Percentiles rank a stretch among this genome's conserved stretches.
Evolutionary conservation across 1,284 basidiomycete genomes (phyloP).

Genomic region (Neonothopanus nambi): DNA sequence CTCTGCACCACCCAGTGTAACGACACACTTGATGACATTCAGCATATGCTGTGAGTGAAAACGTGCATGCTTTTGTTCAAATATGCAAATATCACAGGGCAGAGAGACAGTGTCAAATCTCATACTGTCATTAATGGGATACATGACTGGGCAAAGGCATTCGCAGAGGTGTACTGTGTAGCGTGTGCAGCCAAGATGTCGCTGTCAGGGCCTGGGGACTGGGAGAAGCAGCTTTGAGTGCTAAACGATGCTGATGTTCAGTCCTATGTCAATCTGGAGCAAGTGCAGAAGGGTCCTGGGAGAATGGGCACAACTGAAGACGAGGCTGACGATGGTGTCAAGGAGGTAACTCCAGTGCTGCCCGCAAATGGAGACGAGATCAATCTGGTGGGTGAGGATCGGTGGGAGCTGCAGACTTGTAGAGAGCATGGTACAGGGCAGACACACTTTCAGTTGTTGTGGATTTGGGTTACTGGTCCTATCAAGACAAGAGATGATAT

Average conservation of each 20-base stretch:
- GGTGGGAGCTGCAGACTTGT: neutral
- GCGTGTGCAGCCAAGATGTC: neutral
- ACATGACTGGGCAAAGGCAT: slow-evolving; percentile 1
- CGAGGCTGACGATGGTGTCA: neutral
- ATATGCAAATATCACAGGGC: slow-evolving; percentile 20
- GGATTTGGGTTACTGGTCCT: neutral
- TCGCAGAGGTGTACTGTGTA: neutral
- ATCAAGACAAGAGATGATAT: neutral
- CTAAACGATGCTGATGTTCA: slow-evolving; percentile 2
- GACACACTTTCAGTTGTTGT: neutral
- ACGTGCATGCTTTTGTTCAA: slow-evolving; percentile 19
- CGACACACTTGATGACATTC: slow-evolving; percentile 16
- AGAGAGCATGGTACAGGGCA: neutral
- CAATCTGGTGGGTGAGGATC: neutral
- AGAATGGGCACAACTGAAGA: neutral
- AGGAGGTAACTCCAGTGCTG: too few relatives aligned
- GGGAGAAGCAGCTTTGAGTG: neutral
- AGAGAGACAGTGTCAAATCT: slow-evolving; percentile 16
- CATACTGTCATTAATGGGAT: slow-evolving; percentile 18
- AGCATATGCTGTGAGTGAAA: slow-evolving; percentile 19
- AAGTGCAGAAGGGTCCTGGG: neutral
- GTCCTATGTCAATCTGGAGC: neutral
- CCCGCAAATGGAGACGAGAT: too few relatives aligned
- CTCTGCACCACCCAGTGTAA: slow-evolving; percentile 17
- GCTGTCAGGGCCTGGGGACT: neutral